phyloP scores from a whole-genome alignment of 345 rosid species.

The Lepidium didymum region DNA sequence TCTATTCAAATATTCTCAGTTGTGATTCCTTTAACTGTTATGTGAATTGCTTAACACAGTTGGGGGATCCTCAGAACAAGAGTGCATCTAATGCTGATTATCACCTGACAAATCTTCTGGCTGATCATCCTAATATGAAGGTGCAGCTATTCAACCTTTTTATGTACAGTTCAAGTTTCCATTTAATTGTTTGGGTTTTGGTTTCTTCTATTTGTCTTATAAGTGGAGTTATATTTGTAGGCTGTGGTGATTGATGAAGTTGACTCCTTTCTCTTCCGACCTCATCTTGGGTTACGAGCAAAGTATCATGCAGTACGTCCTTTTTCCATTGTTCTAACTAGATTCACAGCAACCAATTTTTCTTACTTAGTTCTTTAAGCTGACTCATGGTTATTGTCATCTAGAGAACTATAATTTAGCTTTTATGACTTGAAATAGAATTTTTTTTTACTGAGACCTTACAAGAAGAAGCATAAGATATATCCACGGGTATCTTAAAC shows the following conservation, averaged over 20 bases:
- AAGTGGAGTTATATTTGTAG: slow-evolving; percentile 32
- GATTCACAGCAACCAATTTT: not conserved
- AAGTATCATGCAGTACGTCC: slow-evolving; percentile 85
- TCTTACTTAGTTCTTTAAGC: not conserved
- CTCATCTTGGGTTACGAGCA: slow-evolving; percentile 74
- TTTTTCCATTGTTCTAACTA: not conserved
- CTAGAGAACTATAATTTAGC: not conserved
- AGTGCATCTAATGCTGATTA: slow-evolving; percentile 95
- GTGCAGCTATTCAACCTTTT: slow-evolving; percentile 28
- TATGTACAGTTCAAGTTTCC: not conserved
- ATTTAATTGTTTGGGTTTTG: not conserved
- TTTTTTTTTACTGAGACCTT: not conserved
- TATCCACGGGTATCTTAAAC: not conserved
- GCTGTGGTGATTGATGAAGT: slow-evolving; percentile 92
- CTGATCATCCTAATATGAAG: slow-evolving; percentile 99
- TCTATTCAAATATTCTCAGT: not conserved
- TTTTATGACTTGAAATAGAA: not conserved
- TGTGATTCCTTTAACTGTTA: slow-evolving; percentile 3
- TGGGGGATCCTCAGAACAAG: slow-evolving; percentile 96
- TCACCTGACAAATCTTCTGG: slow-evolving; percentile 77
- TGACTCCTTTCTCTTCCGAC: slow-evolving; percentile 85
- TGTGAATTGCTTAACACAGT: slow-evolving; percentile 39
- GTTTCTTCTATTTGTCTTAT: slow-evolving; percentile 8
- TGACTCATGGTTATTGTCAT: not conserved
- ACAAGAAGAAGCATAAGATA: not conserved